Conservation (phyloP, 345 rosid species). For the Eucalyptus globulus region DNA sequence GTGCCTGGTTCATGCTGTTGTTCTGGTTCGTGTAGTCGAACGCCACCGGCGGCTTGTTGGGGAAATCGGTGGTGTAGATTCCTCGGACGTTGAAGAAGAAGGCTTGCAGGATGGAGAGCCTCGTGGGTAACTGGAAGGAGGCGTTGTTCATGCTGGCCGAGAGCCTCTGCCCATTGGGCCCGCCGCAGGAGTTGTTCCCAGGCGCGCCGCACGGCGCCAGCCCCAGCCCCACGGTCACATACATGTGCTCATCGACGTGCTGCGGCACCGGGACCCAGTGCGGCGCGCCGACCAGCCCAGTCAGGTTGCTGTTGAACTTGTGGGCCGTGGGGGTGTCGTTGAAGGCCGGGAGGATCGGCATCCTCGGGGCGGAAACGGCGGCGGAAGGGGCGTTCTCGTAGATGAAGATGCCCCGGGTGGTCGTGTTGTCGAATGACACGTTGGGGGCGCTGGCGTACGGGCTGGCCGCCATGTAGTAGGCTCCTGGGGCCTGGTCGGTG, state of each 20-base stretch:
- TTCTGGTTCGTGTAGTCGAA: conserved; percentile 56
- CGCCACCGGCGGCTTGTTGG: conserved; percentile 39
- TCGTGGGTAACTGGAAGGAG: conserved; percentile 45
- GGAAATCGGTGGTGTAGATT: conserved; percentile 66
- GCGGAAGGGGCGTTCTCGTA: conserved; percentile 16
- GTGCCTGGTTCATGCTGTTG: conserved; percentile 4
- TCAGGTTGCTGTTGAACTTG: conserved; percentile 46
- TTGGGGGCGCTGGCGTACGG: conserved; percentile 42
- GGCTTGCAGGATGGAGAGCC: conserved; percentile 55
- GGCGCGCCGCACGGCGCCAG: conserved; percentile 21
- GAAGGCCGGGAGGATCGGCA: conserved; percentile 61
- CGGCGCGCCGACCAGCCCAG: conserved; percentile 26
- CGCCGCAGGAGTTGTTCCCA: conserved; percentile 33
- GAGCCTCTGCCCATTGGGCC: conserved; percentile 11
- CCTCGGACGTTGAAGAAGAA: conserved; percentile 35
- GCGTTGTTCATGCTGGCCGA: conserved; percentile 79
- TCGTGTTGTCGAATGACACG: conserved; percentile 34
- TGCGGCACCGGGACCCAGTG: conserved; percentile 61
- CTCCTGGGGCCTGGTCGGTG: conserved; percentile 46
- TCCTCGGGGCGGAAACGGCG: conserved; percentile 6
- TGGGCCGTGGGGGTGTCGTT: conserved; percentile 72
- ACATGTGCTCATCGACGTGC: conserved; percentile 55
- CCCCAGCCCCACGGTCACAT: conserved; percentile 48
- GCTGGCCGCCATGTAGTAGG: conserved; percentile 78
- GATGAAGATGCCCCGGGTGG: conserved; percentile 57